Conservation (phyloP, 1,284 basidiomycete genomes). For the Cryptococcus maquisensis region DNA sequence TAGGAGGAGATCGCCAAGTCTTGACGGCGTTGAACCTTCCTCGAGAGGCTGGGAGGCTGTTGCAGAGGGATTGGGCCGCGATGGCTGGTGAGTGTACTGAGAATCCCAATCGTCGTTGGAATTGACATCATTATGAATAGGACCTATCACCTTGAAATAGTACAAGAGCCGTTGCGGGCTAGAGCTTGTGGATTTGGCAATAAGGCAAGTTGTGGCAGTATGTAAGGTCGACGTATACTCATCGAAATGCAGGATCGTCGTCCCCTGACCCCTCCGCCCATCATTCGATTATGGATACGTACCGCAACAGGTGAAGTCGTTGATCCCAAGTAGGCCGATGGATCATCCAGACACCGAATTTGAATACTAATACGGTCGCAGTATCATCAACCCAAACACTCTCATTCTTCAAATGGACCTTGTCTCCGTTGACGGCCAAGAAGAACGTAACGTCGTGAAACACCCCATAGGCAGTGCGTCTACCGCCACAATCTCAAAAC, state of each 20-base stretch:
- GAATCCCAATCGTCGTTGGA: background rate
- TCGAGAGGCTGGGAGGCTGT: background rate
- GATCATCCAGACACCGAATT: background rate
- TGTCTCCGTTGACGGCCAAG: constrained; percentile 72
- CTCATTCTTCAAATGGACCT: constrained; percentile 83
- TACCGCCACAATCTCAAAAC: background rate
- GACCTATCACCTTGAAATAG: constrained; percentile 72
- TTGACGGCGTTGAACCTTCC: no score
- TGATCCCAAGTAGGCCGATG: constrained; percentile 64
- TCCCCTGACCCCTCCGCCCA: constrained; percentile 81
- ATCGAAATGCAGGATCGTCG: constrained; percentile 65
- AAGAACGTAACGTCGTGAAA: constrained; percentile 78
- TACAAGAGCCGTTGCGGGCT: constrained; percentile 80
- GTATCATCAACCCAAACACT: constrained; percentile 77
- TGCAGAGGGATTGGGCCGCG: background rate
- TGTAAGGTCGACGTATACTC: constrained; percentile 1
- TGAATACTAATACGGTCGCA: constrained; percentile 35
- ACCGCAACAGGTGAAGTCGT: constrained; percentile 59
- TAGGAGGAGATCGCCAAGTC: background rate
- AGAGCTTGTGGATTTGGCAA: constrained; percentile 93
- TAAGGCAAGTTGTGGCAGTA: constrained; percentile 58
- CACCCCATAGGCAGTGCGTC: constrained; percentile 56
- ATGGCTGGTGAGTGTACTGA: background rate
- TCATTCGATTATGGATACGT: constrained; percentile 50
- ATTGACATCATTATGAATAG: constrained; percentile 46